Conservation (phyloP, 1,139 yeast species). For the Nakaseomyces bracarensis region DNA sequence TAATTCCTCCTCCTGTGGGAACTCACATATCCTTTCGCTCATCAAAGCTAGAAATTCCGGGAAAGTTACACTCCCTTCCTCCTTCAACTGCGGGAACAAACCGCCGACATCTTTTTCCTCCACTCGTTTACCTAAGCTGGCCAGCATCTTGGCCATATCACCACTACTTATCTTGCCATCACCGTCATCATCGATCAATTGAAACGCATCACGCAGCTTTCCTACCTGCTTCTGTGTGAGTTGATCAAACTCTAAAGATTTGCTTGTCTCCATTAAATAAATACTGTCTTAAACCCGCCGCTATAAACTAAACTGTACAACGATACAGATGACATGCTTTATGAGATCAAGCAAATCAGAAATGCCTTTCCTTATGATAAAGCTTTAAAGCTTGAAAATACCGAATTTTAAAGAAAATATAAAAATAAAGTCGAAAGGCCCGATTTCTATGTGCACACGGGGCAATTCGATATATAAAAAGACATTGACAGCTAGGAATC, state of each 20-base stretch:
- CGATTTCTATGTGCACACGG: no score
- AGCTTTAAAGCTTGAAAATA: no score
- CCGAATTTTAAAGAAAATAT: no score
- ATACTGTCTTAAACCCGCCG: no score
- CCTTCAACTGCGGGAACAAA: constrained; percentile 38
- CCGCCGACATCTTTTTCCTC: constrained; percentile 37
- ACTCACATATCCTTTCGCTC: constrained; percentile 48
- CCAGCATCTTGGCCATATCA: constrained; percentile 53
- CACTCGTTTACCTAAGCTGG: constrained; percentile 41
- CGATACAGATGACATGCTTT: no score
- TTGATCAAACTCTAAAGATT: constrained; percentile 26
- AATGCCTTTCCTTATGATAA: no score
- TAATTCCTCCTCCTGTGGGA: constrained; percentile 56
- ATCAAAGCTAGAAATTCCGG: constrained; percentile 63
- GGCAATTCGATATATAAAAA: no score
- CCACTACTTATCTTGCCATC: constrained; percentile 55
- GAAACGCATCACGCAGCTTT: constrained; percentile 44
- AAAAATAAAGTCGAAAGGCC: no score
- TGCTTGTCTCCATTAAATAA: constrained; percentile 27
- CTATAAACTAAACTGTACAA: no score
- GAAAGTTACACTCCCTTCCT: constrained; percentile 33
- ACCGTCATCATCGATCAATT: constrained; percentile 75
- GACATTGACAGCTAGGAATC: no score
- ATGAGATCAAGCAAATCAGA: no score
- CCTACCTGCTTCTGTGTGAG: constrained; percentile 33